Percentiles rank a stretch among this genome's conserved stretches.
These are phyloP conservation scores for Cubamyces lactineus DNA, from an alignment of 768 basidiomycete species.

Conservation along the genomic window DNA sequence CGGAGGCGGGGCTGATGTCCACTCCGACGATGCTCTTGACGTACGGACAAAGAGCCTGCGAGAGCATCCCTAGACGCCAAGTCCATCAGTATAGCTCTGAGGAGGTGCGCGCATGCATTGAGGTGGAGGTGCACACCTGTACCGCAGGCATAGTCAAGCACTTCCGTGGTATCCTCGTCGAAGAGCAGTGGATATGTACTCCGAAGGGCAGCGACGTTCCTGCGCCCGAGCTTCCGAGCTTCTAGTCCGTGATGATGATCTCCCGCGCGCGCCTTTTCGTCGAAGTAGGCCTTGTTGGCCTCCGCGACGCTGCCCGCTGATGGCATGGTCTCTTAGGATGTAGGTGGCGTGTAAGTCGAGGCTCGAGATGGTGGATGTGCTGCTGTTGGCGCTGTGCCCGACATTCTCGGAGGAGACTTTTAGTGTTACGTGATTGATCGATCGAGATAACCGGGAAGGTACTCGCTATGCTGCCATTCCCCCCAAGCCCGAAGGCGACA, in stretches of 20 bases:
- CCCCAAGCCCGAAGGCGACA: no score
- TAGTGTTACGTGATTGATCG: neutral
- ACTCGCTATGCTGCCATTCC: neutral
- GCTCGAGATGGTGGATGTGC: neutral
- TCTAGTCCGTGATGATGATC: conserved; percentile 1
- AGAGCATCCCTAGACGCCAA: conserved; percentile 56
- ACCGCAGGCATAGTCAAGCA: conserved; percentile 80
- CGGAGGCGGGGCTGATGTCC: conserved; percentile 74
- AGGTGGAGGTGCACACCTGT: conserved; percentile 46
- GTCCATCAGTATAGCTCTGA: neutral
- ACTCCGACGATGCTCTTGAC: conserved; percentile 70
- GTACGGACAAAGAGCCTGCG: conserved; percentile 63
- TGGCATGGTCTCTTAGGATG: neutral
- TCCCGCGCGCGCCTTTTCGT: neutral
- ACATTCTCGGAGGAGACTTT: neutral
- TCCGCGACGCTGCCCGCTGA: neutral
- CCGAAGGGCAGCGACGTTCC: conserved; percentile 36
- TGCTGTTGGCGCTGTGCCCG: neutral
- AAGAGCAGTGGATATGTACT: conserved; percentile 41
- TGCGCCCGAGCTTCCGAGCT: conserved; percentile 27
- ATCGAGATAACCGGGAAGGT: conserved; percentile 12
- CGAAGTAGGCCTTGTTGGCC: conserved; percentile 6
- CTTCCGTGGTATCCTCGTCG: conserved; percentile 54
- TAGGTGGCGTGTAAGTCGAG: no score
- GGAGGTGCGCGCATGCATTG: neutral